Percentiles rank a stretch among this genome's conserved stretches.
These are phyloP conservation scores for Talaromyces adpressus DNA, from an alignment of 495 filamentous ascomycete genomes.

Conservation along the genomic window DNA sequence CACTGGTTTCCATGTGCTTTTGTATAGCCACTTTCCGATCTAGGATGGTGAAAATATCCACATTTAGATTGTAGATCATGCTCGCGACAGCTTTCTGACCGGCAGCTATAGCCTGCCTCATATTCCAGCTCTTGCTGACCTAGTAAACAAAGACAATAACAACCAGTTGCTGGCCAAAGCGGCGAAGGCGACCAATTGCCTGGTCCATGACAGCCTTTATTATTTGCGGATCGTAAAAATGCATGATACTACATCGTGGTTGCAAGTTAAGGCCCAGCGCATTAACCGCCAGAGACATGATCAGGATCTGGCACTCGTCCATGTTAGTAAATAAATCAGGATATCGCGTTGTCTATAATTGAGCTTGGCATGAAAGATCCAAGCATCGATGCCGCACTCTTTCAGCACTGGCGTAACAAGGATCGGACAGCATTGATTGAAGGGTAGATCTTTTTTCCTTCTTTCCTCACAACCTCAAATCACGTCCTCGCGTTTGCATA, in stretches of 20 bases:
- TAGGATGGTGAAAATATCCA: neutral
- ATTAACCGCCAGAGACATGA: slow-evolving; percentile 2
- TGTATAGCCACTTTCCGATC: no score
- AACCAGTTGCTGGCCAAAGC: slow-evolving; percentile 1
- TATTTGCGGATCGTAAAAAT: slow-evolving; percentile 1
- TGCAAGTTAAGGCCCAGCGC: neutral
- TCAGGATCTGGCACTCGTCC: neutral
- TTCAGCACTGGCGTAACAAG: neutral
- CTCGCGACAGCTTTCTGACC: neutral
- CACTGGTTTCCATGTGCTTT: no score
- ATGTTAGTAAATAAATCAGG: neutral
- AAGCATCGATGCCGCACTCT: slow-evolving; percentile 2
- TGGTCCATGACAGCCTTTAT: neutral
- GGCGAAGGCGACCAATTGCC: slow-evolving; percentile 3
- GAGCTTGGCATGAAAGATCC: neutral
- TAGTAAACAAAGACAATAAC: neutral
- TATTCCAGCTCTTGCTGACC: neutral
- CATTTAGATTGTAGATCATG: neutral
- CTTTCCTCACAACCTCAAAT: neutral
- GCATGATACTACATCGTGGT: neutral
- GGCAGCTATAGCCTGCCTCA: neutral
- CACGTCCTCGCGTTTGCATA: neutral
- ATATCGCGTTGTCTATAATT: neutral
- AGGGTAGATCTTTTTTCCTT: neutral
- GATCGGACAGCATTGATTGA: neutral